Percentiles rank a stretch among this genome's conserved stretches.
These are phyloP conservation scores for Rhipidocladum racemiflorum DNA, from an alignment of 176 grass and related monocot genomes.

Conservation along the genomic window DNA sequence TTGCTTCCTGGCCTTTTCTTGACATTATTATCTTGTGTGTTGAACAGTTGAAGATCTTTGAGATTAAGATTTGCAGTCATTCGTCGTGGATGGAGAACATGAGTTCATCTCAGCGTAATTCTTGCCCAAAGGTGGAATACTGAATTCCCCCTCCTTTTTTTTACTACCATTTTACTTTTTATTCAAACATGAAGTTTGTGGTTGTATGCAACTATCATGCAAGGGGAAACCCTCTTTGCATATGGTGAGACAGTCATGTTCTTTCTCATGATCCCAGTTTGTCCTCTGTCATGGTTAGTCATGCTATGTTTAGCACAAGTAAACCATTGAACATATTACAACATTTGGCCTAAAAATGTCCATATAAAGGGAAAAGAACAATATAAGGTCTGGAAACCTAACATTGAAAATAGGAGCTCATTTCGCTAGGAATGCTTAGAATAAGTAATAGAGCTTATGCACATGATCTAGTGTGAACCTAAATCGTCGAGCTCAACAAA, in stretches of 20 bases:
- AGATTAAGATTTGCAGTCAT: constrained; percentile 22
- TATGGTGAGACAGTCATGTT: background rate
- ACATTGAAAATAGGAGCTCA: background rate
- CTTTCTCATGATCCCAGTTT: background rate
- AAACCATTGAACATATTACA: background rate
- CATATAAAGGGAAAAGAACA: background rate
- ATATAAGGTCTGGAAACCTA: background rate
- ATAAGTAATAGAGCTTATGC: background rate
- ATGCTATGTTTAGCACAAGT: background rate
- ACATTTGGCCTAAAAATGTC: background rate
- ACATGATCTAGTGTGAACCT: background rate
- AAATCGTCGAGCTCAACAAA: background rate
- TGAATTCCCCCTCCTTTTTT: background rate
- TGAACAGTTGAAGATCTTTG: constrained; percentile 24
- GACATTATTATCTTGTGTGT: constrained; percentile 19
- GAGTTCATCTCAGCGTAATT: constrained; percentile 33
- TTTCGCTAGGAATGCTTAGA: background rate
- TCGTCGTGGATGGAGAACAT: constrained; percentile 21
- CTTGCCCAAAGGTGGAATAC: constrained; percentile 44
- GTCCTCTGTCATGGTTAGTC: background rate
- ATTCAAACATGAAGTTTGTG: background rate
- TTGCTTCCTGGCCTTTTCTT: background rate
- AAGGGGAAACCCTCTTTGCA: background rate
- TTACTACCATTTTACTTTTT: background rate
- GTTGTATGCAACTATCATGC: background rate